Evolutionary conservation across 768 basidiomycete species (phyloP).

Genomic region (Pleurotus citrinopileatus): DNA sequence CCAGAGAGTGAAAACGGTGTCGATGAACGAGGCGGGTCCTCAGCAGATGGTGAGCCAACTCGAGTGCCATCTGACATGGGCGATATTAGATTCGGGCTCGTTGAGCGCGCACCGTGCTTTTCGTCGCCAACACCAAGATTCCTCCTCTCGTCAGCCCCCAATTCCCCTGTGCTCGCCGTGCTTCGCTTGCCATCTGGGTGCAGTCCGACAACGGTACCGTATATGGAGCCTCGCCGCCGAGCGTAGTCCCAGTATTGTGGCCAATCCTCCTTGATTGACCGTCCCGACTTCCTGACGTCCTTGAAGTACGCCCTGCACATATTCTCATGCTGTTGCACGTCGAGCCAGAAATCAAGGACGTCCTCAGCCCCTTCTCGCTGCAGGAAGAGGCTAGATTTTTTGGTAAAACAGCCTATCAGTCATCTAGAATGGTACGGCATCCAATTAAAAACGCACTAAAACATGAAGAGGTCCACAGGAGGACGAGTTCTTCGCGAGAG

Average conservation of each 20-base stretch:
- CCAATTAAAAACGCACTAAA: slow-evolving; percentile 70
- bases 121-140: slow-evolving; percentile 52
- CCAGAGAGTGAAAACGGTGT: slow-evolving; percentile 79
- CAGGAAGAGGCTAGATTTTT: slow-evolving; percentile 74
- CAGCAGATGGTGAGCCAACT: slow-evolving; percentile 44
- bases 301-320: slow-evolving; percentile 99
- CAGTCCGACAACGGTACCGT: slow-evolving; percentile 84
- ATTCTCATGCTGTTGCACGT: slow-evolving; percentile 99
- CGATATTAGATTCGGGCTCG: slow-evolving; percentile 54
- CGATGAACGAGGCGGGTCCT: slow-evolving; percentile 58
- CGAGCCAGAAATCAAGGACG: slow-evolving; percentile 97
- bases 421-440: neutral
- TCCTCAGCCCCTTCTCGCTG: slow-evolving; percentile 97
- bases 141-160: slow-evolving; percentile 68
- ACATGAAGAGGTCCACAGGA: slow-evolving; percentile 98
- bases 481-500: slow-evolving; percentile 87
- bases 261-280: slow-evolving; percentile 95
- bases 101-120: slow-evolving; percentile 46
- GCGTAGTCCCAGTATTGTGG: slow-evolving; percentile 98
- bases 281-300: slow-evolving; percentile 93
- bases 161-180: slow-evolving; percentile 76
- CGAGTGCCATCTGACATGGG: slow-evolving; percentile 40
- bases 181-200: slow-evolving; percentile 71
- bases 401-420: slow-evolving; percentile 8
- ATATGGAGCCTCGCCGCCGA: slow-evolving; percentile 86